Base-by-base conservation (phyloP, 2,329 filamentous ascomycete species). In the Graphiopsis chlorocephala region DNA sequence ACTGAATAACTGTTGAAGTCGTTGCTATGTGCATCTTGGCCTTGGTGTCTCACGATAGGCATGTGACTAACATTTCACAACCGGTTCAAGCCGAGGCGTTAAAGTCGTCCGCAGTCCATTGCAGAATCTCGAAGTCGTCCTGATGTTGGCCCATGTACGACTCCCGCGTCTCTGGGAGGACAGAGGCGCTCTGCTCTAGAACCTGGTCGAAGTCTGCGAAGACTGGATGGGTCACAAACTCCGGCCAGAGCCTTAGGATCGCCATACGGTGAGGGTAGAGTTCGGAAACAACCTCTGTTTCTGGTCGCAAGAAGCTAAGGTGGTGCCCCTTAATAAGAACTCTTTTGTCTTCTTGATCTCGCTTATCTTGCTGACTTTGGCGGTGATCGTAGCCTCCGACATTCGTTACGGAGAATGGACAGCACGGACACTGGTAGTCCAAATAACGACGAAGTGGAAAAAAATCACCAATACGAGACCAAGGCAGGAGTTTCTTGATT, bases 181-280 rank as follows among this genome's bases (percentile, higher is more conserved):
- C 11, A 12, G 31, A 11, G 12, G 31, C 12, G 31, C 31, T 33
- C 31, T 33, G 31, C 31, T 33, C 8, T 33, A 11, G 31, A 33
- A 45, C 4, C 20, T 26, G 14, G 29, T 38, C 56, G 10, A 59
- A 25, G 20, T 60, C 57, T 4, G 12, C 57, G 57, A 60, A 60
- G n/a, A 60, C 20, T 15, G 57, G 38, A 28, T 60, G 57, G 4
- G 26, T 48, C 17, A 31, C 57, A 15, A 60, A 60, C 10, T 50
- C 42, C 6, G 57, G 57, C 25, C 29, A 50, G n/a, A 60, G 57
- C 26, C 57, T 60, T 17, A 60, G 26, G 38, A 60, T 60, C 28
- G 47, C 25, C 25, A 50, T 31, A 17, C 57, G 57, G 28, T 31
- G 29, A 14, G 57, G 57, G 5, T 15, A 15, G 1, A 60, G 26